phyloP scores from a whole-genome alignment of 768 basidiomycete genomes.

The Kwoniella newhampshirensis region DNA sequence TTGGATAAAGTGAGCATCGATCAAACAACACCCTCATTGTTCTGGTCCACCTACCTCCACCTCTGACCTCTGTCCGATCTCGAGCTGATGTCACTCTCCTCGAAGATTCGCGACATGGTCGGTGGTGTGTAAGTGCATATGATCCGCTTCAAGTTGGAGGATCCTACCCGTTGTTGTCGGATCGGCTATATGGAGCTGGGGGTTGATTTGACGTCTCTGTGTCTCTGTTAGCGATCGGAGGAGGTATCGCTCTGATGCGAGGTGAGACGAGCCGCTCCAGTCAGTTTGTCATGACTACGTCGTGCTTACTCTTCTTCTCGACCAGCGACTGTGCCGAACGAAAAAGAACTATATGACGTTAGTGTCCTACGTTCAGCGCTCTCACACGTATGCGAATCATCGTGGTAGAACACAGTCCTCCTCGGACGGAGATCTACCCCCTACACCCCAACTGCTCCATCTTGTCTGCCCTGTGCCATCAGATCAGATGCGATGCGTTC shows the following conservation, averaged over 20 bases:
- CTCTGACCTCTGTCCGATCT: not conserved
- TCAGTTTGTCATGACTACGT: not conserved
- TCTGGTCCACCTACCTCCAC: not conserved
- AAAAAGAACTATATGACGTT: slow-evolving; percentile 51
- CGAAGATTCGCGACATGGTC: slow-evolving; percentile 26
- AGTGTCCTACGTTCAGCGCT: too few species aligned
- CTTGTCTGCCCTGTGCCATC: too few species aligned
- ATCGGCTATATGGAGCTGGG: too few species aligned
- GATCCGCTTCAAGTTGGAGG: too few species aligned
- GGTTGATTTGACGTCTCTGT: too few species aligned
- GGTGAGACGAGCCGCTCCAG: slow-evolving; percentile 23
- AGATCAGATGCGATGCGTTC: too few species aligned
- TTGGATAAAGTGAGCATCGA: not conserved
- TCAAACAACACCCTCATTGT: not conserved
- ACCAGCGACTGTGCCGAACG: slow-evolving; percentile 44
- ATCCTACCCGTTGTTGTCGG: too few species aligned
- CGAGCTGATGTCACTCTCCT: too few species aligned
- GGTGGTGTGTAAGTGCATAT: slow-evolving; percentile 19
- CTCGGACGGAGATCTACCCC: too few species aligned
- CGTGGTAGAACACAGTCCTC: too few species aligned
- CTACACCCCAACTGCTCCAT: too few species aligned
- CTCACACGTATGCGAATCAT: too few species aligned
- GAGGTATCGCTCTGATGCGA: slow-evolving; percentile 45
- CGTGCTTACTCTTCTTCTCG: slow-evolving; percentile 3
- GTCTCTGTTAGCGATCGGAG: slow-evolving; percentile 35